Conservation (phyloP, 331 rosid species). For the Malus hybrid region DNA sequence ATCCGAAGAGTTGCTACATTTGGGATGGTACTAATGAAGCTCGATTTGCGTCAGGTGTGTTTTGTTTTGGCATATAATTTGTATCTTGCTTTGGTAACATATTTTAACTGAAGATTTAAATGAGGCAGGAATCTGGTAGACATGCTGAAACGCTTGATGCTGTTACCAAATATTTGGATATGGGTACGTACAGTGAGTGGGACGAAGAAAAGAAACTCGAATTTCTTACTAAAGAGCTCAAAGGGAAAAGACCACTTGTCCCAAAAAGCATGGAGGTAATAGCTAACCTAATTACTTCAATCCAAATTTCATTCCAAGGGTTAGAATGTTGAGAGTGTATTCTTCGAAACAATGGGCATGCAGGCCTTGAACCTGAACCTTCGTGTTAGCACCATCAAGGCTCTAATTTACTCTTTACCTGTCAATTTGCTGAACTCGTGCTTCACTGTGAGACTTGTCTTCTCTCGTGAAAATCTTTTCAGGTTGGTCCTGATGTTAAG, state of each 20-base stretch:
- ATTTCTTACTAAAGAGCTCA: conserved; percentile 72
- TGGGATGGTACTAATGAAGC: conserved; percentile 92
- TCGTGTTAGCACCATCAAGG: background rate
- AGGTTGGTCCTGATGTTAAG: conserved; percentile 69
- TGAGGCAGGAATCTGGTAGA: conserved; percentile 77
- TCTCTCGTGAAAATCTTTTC: conserved; percentile 8
- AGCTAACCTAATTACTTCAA: background rate
- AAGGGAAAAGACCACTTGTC: conserved; percentile 91
- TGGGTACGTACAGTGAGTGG: conserved; percentile 89
- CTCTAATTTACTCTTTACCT: background rate
- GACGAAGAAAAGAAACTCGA: conserved; percentile 86
- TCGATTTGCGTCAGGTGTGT: conserved; percentile 86
- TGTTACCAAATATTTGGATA: conserved; percentile 63
- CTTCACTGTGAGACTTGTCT: background rate
- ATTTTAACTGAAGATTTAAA: conserved; percentile 17
- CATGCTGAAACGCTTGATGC: conserved; percentile 92
- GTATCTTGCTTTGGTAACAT: conserved; percentile 8
- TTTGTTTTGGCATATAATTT: background rate
- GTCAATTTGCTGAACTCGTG: background rate
- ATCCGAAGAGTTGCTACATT: conserved; percentile 89
- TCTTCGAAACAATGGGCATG: background rate
- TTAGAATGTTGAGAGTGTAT: background rate
- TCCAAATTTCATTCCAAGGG: background rate
- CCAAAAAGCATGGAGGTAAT: conserved; percentile 66
- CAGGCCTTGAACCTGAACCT: background rate